A percentile compares a stretch with the other conserved stretches of the same genome.
Conservation (phyloP, 2,329 filamentous ascomycete species). For the Plenodomus lindquistii region DNA sequence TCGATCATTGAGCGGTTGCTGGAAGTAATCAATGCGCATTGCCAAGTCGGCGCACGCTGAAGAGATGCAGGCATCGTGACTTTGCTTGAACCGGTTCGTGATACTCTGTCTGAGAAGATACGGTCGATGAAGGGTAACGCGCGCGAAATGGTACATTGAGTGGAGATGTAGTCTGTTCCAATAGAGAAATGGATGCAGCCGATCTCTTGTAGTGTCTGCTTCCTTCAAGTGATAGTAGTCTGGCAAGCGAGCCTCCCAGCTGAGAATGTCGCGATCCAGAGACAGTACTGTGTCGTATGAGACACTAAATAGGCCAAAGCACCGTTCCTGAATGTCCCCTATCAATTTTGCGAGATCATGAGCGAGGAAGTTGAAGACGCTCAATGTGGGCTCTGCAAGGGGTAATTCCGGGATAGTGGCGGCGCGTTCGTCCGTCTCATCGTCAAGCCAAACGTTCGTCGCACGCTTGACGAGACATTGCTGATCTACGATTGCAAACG, state of each 20-base stretch:
- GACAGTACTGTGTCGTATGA: constrained; percentile 46
- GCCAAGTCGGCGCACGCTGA: constrained; percentile 49
- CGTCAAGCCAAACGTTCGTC: constrained; percentile 48
- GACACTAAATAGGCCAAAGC: constrained; percentile 43
- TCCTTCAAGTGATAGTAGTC: constrained; percentile 41
- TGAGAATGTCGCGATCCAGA: constrained; percentile 40
- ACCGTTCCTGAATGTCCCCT: constrained; percentile 47
- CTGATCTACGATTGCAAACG: constrained; percentile 46
- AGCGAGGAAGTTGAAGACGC: constrained; percentile 37
- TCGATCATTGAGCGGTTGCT: constrained; percentile 36
- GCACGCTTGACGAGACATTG: constrained; percentile 46
- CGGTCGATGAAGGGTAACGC: constrained; percentile 47
- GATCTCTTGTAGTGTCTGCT: constrained; percentile 40
- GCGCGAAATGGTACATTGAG: constrained; percentile 47
- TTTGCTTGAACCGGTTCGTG: constrained; percentile 46
- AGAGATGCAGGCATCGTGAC: constrained; percentile 47
- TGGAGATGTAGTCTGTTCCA: constrained; percentile 49
- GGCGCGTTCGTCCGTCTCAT: constrained; percentile 39
- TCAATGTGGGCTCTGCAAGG: constrained; percentile 40
- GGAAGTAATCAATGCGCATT: constrained; percentile 41
- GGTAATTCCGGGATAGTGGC: constrained; percentile 19
- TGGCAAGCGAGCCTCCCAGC: constrained; percentile 41
- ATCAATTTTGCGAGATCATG: constrained; percentile 44
- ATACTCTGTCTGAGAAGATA: constrained; percentile 48
- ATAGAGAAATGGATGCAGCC: constrained; percentile 29